Percentiles rank a stretch among this genome's conserved stretches.
These are phyloP conservation scores for Parathielavia hyrcaniae DNA, from an alignment of 495 filamentous ascomycete genomes.

Conservation along the genomic window DNA sequence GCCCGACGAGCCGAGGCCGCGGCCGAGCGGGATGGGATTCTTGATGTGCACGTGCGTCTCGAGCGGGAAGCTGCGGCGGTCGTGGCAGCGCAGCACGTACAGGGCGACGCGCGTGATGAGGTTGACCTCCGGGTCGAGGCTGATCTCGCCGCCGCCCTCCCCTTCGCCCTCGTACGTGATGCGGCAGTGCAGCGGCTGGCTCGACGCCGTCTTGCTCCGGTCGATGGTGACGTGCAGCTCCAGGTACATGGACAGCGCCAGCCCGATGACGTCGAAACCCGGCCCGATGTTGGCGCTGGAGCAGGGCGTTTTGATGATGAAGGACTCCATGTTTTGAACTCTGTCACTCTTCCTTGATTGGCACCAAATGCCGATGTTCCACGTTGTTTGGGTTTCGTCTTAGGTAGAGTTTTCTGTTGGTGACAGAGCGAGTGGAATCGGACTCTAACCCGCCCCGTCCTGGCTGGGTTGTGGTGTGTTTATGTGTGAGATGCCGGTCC, in stretches of 20 bases:
- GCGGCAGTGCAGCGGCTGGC: constrained; percentile 70
- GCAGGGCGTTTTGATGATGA: constrained; percentile 65
- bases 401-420: neutral
- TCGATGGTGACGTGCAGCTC: constrained; percentile 73
- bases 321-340: constrained; percentile 43
- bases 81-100: constrained; percentile 88
- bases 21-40: constrained; percentile 86
- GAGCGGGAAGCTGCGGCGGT: constrained; percentile 68
- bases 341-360: neutral
- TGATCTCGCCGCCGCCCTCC: constrained; percentile 65
- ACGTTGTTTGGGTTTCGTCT: neutral
- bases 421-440: neutral
- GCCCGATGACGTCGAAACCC: constrained; percentile 94
- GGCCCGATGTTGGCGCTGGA: constrained; percentile 95
- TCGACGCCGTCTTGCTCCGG: constrained; percentile 44
- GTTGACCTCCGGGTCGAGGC: constrained; percentile 71
- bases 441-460: neutral
- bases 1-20: constrained; percentile 86
- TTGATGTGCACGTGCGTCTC: constrained; percentile 87
- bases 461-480: neutral
- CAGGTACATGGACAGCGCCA: constrained; percentile 85
- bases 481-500: neutral
- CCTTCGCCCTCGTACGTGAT: constrained; percentile 84
- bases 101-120: constrained; percentile 85
- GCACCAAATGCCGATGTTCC: neutral